These are phyloP conservation scores for Aspergillus floridensis DNA, from an alignment of 2,329 filamentous ascomycete species.

Conservation along the genomic window DNA sequence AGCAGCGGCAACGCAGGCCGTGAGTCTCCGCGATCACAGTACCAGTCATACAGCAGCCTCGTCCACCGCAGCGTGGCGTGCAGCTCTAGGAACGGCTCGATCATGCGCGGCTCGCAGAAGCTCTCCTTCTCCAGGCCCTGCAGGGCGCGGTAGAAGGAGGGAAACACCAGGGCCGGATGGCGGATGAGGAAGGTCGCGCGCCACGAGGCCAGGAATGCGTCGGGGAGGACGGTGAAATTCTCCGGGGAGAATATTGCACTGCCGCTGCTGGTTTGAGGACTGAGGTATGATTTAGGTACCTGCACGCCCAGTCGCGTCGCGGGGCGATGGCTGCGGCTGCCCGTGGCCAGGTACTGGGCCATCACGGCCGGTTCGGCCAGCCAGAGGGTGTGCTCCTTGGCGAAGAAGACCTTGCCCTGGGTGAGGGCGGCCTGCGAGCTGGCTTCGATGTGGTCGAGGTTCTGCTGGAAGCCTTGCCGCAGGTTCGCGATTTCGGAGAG, in stretches of 20 bases:
- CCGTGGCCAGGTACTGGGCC: neutral
- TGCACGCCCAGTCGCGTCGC: neutral
- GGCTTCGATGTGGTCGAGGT: neutral
- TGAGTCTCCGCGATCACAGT: neutral
- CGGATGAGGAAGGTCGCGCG: conserved; percentile 32
- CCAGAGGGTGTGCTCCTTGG: neutral
- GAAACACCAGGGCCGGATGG: conserved; percentile 35
- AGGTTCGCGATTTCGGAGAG: neutral
- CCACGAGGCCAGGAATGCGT: conserved; percentile 27
- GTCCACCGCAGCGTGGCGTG: neutral
- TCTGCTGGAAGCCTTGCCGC: neutral
- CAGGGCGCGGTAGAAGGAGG: conserved; percentile 31
- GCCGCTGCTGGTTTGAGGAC: too few species aligned
- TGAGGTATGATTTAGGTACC: neutral
- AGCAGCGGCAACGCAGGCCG: conserved; percentile 6
- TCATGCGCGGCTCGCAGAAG: neutral
- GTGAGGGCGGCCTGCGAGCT: neutral
- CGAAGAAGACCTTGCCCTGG: neutral
- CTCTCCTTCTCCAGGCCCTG: neutral
- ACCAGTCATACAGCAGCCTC: conserved; percentile 5
- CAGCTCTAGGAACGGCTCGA: neutral
- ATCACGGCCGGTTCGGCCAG: neutral
- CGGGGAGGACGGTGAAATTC: conserved; percentile 31
- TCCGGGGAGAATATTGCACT: neutral
- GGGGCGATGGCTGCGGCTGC: too few species aligned